Percentiles rank a stretch among this genome's conserved stretches.
phyloP scores from a whole-genome alignment of 768 basidiomycete species.

The Rhodotorula toruloides region DNA sequence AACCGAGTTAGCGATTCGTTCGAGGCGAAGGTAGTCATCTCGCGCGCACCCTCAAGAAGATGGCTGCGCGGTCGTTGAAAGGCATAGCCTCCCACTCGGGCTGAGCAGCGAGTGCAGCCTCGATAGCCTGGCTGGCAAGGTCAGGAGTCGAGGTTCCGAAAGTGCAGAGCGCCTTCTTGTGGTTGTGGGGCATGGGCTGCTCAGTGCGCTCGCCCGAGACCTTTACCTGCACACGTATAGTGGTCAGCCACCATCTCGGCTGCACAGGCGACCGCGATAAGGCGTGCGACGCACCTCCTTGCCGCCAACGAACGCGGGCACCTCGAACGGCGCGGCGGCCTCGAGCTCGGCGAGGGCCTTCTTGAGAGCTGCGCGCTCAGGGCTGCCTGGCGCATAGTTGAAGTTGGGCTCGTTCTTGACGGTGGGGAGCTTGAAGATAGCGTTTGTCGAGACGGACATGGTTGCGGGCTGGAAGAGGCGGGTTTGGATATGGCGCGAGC shows the following conservation, averaged over 20 bases:
- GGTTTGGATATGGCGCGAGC: no score
- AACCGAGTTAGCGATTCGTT: neutral
- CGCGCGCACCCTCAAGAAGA: conserved; percentile 68
- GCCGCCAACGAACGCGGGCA: conserved; percentile 89
- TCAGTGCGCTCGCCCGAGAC: conserved; percentile 6
- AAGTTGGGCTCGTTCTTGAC: conserved; percentile 95
- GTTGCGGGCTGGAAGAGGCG: no score
- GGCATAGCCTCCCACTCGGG: conserved; percentile 86
- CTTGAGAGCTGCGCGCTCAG: conserved; percentile 67
- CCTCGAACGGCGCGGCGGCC: conserved; percentile 76
- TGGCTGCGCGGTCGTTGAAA: conserved; percentile 94
- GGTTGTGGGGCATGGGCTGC: conserved; percentile 71
- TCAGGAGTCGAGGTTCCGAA: conserved; percentile 84
- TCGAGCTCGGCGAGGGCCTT: conserved; percentile 74
- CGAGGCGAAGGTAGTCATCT: neutral
- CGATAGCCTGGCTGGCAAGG: conserved; percentile 71
- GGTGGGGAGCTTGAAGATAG: conserved; percentile 68
- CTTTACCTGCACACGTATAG: conserved; percentile 52
- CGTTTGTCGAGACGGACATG: conserved; percentile 31
- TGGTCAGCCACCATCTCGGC: conserved; percentile 53
- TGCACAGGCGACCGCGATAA: no score
- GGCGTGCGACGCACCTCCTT: conserved; percentile 58
- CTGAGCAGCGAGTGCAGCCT: conserved; percentile 80
- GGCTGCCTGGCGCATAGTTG: conserved; percentile 64
- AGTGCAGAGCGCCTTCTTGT: conserved; percentile 69